Evolutionary conservation across 352 stramenopile genomes (phyloP).

Genomic region (Pythium guiyangense): DNA sequence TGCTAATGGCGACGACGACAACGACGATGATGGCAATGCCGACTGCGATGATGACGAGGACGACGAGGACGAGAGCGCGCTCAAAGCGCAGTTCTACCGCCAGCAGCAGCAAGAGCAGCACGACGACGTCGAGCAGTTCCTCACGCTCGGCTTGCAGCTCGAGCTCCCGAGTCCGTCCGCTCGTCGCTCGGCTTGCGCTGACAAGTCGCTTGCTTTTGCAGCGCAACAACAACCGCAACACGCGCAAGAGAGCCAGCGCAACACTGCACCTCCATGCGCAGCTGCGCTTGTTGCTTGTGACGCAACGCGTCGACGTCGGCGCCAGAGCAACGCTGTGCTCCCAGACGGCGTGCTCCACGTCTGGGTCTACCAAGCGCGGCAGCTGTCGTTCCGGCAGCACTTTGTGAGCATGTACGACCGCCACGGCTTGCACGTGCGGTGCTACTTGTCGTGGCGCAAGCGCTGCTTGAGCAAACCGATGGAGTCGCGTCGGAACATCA

Average conservation of each 20-base stretch:
- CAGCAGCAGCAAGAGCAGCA: slow-evolving; percentile 10
- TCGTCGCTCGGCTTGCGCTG: not conserved
- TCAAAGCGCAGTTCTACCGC: slow-evolving; percentile 11
- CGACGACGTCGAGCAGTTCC: slow-evolving; percentile 9
- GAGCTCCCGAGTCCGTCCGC: not conserved
- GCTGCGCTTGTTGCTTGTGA: not conserved
- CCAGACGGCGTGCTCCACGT: slow-evolving; percentile 34
- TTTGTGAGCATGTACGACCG: slow-evolving; percentile 42
- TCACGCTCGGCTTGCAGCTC: slow-evolving; percentile 7
- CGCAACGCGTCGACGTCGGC: slow-evolving; percentile 1
- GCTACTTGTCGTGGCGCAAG: slow-evolving; percentile 19
- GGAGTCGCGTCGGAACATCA: slow-evolving; percentile 37
- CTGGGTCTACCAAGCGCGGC: slow-evolving; percentile 46
- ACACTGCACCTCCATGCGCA: not conserved
- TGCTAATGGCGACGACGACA: not conserved
- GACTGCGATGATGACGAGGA: not conserved
- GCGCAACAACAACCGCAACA: too few species aligned
- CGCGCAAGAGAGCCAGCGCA: not conserved
- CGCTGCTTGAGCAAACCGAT: slow-evolving; percentile 28
- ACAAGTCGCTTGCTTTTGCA: too few species aligned
- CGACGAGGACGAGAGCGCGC: slow-evolving; percentile 7
- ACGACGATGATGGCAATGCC: not conserved
- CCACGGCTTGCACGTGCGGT: slow-evolving; percentile 38
- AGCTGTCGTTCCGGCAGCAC: slow-evolving; percentile 34
- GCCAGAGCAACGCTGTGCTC: slow-evolving; percentile 11